phyloP scores from a whole-genome alignment of 441 rosid species.

The Adansonia rubrostipa region DNA sequence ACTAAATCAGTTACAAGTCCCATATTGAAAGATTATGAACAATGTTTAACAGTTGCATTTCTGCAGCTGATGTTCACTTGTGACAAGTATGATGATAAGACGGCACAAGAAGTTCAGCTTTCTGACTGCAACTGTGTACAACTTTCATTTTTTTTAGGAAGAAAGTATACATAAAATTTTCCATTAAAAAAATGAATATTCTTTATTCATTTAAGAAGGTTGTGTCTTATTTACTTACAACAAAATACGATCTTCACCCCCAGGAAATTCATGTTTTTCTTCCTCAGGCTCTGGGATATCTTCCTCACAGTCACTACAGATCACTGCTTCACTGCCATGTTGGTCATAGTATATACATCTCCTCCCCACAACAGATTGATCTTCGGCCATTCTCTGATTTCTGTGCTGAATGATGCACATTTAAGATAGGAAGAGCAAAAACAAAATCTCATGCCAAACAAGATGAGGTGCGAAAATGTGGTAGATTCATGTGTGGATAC shows the following conservation, averaged over 20 bases:
- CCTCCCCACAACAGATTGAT: constrained; percentile 86
- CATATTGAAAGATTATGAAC: neutral
- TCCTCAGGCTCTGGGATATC: constrained; percentile 61
- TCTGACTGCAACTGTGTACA: neutral
- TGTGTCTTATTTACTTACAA: constrained; percentile 52
- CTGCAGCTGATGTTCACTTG: neutral
- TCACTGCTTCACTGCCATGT: constrained; percentile 89
- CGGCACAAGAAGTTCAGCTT: constrained; percentile 17
- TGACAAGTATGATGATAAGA: neutral
- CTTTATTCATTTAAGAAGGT: neutral
- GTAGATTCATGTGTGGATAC: constrained; percentile 7
- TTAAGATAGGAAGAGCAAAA: constrained; percentile 41
- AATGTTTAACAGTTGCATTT: constrained; percentile 4
- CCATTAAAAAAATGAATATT: neutral
- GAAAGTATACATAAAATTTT: neutral
- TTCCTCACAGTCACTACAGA: constrained; percentile 80
- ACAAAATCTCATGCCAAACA: constrained; percentile 28
- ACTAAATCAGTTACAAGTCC: neutral
- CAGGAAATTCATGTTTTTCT: constrained; percentile 62
- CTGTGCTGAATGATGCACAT: constrained; percentile 57
- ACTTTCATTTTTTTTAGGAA: neutral
- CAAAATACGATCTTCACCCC: constrained; percentile 66
- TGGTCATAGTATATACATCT: constrained; percentile 75
- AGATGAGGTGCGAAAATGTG: constrained; percentile 13
- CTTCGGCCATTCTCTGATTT: constrained; percentile 84